These are phyloP conservation scores for Afroboletus lepidellus DNA, from an alignment of 1,284 basidiomycete species.

Conservation along the genomic window DNA sequence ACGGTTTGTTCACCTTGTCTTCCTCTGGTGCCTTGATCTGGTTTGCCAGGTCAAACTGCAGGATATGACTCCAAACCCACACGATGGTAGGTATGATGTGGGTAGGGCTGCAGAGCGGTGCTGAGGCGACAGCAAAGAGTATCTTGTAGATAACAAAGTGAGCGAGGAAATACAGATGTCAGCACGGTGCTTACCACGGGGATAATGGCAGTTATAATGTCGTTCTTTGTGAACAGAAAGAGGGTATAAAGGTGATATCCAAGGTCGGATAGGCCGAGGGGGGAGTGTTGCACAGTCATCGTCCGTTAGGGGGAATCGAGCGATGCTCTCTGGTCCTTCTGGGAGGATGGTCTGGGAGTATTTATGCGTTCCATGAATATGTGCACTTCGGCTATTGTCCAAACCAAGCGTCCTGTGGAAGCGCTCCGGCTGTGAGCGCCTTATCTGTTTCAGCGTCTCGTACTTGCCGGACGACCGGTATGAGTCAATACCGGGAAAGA, in stretches of 20 bases:
- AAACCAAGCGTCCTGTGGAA: not conserved
- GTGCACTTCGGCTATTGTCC: not conserved
- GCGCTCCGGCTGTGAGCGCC: not conserved
- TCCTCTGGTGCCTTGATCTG: slow-evolving; percentile 41
- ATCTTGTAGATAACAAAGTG: slow-evolving; percentile 29
- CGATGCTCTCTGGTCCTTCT: not conserved
- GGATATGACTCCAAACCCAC: slow-evolving; percentile 45
- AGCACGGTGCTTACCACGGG: slow-evolving; percentile 35
- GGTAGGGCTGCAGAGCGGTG: slow-evolving; percentile 26
- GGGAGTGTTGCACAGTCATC: slow-evolving; percentile 18
- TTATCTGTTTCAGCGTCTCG: not conserved
- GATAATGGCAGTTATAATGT: slow-evolving; percentile 40
- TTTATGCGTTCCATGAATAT: slow-evolving; percentile 14
- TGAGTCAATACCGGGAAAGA: not conserved
- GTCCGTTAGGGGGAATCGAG: not conserved
- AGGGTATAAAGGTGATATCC: slow-evolving; percentile 32
- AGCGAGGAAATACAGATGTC: not conserved
- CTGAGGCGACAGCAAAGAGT: slow-evolving; percentile 35
- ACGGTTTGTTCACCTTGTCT: slow-evolving; percentile 41
- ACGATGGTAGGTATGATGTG: slow-evolving; percentile 30
- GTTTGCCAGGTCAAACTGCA: slow-evolving; percentile 45
- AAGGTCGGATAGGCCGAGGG: slow-evolving; percentile 13
- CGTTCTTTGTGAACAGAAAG: slow-evolving; percentile 44
- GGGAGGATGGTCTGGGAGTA: not conserved
- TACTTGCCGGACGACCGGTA: not conserved